Conservation (phyloP, 2,329 filamentous ascomycete genomes). For the Stemphylium lycopersici region DNA sequence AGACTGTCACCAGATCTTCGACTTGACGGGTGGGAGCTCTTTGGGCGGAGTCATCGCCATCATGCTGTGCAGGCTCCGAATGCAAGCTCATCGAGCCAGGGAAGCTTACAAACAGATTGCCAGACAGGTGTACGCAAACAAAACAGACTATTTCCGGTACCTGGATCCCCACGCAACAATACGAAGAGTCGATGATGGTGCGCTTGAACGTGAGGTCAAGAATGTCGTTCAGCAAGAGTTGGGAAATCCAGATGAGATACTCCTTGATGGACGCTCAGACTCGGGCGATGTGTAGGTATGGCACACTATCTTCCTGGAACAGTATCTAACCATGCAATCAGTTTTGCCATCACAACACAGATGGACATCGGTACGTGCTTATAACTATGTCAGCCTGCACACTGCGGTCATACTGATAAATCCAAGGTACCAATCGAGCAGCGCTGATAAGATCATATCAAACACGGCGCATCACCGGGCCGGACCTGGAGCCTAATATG, state of each 20-base stretch:
- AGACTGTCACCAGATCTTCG: slow-evolving; percentile 40
- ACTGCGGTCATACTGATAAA: neutral
- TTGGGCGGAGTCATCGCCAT: slow-evolving; percentile 38
- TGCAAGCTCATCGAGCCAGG: slow-evolving; percentile 37
- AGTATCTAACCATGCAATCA: slow-evolving; percentile 16
- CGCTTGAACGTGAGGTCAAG: slow-evolving; percentile 32
- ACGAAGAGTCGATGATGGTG: slow-evolving; percentile 14
- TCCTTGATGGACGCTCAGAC: slow-evolving; percentile 33
- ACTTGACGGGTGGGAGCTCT: slow-evolving; percentile 38
- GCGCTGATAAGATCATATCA: slow-evolving; percentile 41
- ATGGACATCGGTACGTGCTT: slow-evolving; percentile 31
- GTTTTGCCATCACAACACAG: slow-evolving; percentile 38
- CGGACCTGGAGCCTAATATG: slow-evolving; percentile 35
- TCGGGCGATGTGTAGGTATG: slow-evolving; percentile 39
- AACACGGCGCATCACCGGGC: slow-evolving; percentile 38
- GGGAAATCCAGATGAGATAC: slow-evolving; percentile 24
- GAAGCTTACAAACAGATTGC: slow-evolving; percentile 38
- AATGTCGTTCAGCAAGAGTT: slow-evolving; percentile 25
- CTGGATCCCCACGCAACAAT: slow-evolving; percentile 25
- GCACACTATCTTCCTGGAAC: neutral
- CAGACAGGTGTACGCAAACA: slow-evolving; percentile 35
- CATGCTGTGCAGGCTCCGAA: slow-evolving; percentile 38
- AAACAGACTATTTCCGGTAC: slow-evolving; percentile 33
- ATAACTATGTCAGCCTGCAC: neutral
- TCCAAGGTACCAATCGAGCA: slow-evolving; percentile 28